Percentiles rank a stretch among this genome's conserved stretches.
Conservation (phyloP, 306 rosid genomes). For the Prunus davidiana region DNA sequence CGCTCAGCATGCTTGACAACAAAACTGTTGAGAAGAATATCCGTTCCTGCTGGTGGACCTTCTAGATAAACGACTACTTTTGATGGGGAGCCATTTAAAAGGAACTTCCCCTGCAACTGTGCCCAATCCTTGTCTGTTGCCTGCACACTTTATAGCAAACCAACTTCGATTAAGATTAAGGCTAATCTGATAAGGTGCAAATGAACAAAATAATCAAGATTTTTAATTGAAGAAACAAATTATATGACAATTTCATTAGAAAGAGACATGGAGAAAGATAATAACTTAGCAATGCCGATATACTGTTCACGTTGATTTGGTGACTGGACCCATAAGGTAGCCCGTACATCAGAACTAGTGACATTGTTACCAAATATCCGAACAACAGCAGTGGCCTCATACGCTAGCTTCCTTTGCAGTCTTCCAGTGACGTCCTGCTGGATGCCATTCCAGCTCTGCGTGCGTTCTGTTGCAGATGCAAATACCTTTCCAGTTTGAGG, state of each 20-base stretch:
- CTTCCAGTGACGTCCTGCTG: constrained; percentile 89
- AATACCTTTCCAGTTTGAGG: constrained; percentile 70
- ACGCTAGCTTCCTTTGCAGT: constrained; percentile 83
- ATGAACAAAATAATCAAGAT: not conserved
- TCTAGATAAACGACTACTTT: constrained; percentile 76
- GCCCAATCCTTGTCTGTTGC: constrained; percentile 91
- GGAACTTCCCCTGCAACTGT: constrained; percentile 84
- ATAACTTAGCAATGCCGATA: constrained; percentile 85
- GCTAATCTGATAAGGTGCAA: not conserved
- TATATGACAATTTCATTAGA: not conserved
- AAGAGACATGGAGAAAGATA: constrained; percentile 5
- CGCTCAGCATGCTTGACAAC: constrained; percentile 78
- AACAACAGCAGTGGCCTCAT: constrained; percentile 68
- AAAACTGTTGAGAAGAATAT: constrained; percentile 77
- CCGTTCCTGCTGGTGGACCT: constrained; percentile 88
- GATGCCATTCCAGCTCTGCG: constrained; percentile 87
- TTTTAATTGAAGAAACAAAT: too few species aligned
- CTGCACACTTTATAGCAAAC: constrained; percentile 62
- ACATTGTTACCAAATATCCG: constrained; percentile 77
- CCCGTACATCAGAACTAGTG: constrained; percentile 63
- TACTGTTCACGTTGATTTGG: constrained; percentile 76
- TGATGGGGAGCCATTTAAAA: constrained; percentile 74
- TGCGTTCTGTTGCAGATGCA: constrained; percentile 77
- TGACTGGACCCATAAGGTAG: constrained; percentile 75
- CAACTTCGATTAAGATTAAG: constrained; percentile 21